Evolutionary conservation across 1,284 basidiomycete species (phyloP).

Genomic region (Neotropicomus parvogracilis): DNA sequence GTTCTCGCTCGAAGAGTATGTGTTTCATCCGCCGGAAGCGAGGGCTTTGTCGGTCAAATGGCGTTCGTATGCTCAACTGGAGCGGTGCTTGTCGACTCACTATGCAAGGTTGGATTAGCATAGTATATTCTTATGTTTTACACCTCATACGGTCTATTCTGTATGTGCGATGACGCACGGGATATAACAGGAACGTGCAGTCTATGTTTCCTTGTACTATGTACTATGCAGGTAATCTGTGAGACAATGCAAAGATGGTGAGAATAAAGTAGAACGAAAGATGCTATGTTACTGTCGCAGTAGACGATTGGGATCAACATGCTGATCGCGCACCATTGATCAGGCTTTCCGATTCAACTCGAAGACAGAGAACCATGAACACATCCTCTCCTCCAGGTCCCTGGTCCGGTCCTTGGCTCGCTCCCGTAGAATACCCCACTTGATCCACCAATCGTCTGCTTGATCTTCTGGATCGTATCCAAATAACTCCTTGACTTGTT

Average conservation of each 20-base stretch:
- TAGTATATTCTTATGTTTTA: background rate
- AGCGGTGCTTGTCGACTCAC: background rate
- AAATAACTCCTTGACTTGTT: constrained; percentile 40
- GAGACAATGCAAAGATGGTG: background rate
- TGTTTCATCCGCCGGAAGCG: no score
- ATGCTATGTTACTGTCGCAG: background rate
- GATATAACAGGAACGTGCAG: background rate
- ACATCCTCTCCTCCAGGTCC: constrained; percentile 20
- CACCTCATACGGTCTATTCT: background rate
- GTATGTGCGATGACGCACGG: background rate
- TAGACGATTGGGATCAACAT: no score
- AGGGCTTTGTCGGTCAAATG: no score
- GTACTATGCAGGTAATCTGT: background rate
- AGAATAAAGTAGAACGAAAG: background rate
- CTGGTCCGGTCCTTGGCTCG: constrained; percentile 22
- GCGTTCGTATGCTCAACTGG: background rate
- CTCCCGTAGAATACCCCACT: constrained; percentile 37
- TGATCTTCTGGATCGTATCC: constrained; percentile 44
- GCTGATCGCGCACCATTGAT: background rate
- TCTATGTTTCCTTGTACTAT: background rate
- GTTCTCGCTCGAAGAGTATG: no score
- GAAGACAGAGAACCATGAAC: background rate
- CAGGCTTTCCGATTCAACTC: background rate
- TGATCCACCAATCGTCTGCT: constrained; percentile 42
- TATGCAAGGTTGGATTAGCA: background rate